Evolutionary conservation across 2,329 filamentous ascomycete species (phyloP), one percentile per base, ranked within the genome.

Genomic region (Neobulgaria alba): DNA sequence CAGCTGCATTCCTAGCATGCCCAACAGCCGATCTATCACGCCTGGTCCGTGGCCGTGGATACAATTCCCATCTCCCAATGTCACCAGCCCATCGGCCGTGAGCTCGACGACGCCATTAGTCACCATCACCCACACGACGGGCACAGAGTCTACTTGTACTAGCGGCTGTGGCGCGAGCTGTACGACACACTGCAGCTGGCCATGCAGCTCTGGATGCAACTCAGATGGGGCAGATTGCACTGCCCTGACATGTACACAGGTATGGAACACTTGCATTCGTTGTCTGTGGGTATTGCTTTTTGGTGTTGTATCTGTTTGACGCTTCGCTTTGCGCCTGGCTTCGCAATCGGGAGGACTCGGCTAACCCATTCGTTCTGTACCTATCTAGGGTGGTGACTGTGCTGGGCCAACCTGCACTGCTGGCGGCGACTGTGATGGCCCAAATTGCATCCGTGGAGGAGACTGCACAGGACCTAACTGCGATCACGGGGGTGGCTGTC

Each of bases 321-420:
- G 29, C 29, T 32, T 32, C 29, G n/a, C 12, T 32, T 32, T 32
- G 29, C 29, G n/a, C n/a, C n/a, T n/a, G n/a, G n/a, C n/a, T n/a
- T n/a, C n/a, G n/a, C n/a, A n/a, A n/a, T n/a, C n/a, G n/a, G n/a
- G n/a, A n/a, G n/a, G n/a, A n/a, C n/a, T n/a, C n/a, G n/a, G n/a
- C n/a, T n/a, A n/a, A n/a, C n/a, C n/a, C n/a, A n/a, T n/a, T n/a
- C n/a, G n/a, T n/a, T n/a, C n/a, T n/a, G n/a, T n/a, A n/a, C n/a
- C 12, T 32, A 5, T n/a, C 5, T 32, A 32, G 29, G 29, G 29
- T 32, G 29, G 29, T 32, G 29, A 32, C 16, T 32, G 29, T 32
- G 29, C 29, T 14, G 29, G 29, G 12, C 29, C 29, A 15, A 32
- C 29, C n/a, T 32, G 29, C 12, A 32, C 29, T n/a, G n/a, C 29